Evolutionary conservation across 306 rosid genomes (phyloP), one percentile per base, ranked within the genome.

Genomic region (Arachis stenosperma): DNA sequence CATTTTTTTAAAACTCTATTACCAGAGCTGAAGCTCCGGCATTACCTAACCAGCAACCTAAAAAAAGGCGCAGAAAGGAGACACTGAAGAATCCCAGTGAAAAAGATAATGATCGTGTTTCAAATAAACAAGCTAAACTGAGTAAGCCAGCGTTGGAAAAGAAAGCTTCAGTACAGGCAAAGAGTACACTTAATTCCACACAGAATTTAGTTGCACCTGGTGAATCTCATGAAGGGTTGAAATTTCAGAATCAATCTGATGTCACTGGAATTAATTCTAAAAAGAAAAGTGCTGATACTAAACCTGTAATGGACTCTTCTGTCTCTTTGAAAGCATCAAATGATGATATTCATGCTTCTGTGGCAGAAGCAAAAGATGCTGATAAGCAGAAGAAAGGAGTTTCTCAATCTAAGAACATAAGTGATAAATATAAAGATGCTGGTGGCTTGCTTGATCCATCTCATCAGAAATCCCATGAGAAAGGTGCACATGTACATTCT

Each of bases 21-120:
- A 43, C 70, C n/a, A 88, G 91, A 80, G 86, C 81, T 46, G 89
- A 84, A 61, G 81, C 95, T 59, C 64, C 84, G 71, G 90, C 54
- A 74, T 78, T 83, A 60, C 95, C 99, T 70, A 90, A 81, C 57
- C 99, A 88, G 77, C 99, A 90, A 80, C 94, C 90, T 79, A 91
- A 91, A 89, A 91, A 91, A 86, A 91, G 98, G 78, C 88, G 98
- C 82, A 85, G 90, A 83, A 95, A 90, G 85, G 98, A 95, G 79
- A 59, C 79, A 65, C 78, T 68, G 65, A 91, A 89, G 87, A 85
- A 86, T 60, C 85, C 83, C 66, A 85, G 89, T 58, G 90, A 81
- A 67, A 88, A 78, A 70, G 82, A 81, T 65, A 90, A 83, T 43
- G 79, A 65, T 61, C 86, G 65, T 51, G 80, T 78, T 73, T 71